Conservation (phyloP, 345 rosid species). For the Lepidium didymum region DNA sequence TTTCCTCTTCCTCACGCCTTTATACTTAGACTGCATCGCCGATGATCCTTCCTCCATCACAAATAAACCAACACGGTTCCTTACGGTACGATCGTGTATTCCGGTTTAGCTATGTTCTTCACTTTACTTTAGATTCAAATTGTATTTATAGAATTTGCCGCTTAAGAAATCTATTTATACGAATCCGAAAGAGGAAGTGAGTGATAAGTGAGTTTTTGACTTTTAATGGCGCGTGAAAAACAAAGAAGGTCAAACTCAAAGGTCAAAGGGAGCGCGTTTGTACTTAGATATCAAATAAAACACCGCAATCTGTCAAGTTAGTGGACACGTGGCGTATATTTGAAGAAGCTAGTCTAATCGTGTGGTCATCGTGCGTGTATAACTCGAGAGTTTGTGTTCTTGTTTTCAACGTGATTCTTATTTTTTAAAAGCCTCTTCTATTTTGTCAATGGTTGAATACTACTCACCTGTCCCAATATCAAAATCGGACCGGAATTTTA, state of each 20-base stretch:
- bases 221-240: conserved; percentile 9
- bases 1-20: conserved; percentile 81
- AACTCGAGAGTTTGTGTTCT: neutral
- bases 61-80: neutral
- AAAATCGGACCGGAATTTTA: too few relatives aligned
- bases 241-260: neutral
- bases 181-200: neutral
- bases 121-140: neutral
- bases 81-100: neutral
- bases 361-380: conserved; percentile 13
- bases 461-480: too few relatives aligned
- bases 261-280: conserved; percentile 7
- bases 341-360: neutral
- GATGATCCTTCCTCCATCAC: conserved; percentile 15
- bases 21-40: conserved; percentile 42
- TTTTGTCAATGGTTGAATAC: too few relatives aligned
- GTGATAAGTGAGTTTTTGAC: conserved; percentile 24
- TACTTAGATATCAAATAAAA: neutral
- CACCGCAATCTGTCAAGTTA: conserved; percentile 1
- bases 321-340: conserved; percentile 4
- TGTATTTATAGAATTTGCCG: neutral
- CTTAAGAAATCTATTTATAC: neutral
- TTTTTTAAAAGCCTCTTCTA: neutral
- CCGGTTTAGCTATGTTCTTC: neutral
- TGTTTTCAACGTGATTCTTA: conserved; percentile 23